phyloP scores from a whole-genome alignment of 2,329 filamentous ascomycete species.

The Colletotrichum sp. region DNA sequence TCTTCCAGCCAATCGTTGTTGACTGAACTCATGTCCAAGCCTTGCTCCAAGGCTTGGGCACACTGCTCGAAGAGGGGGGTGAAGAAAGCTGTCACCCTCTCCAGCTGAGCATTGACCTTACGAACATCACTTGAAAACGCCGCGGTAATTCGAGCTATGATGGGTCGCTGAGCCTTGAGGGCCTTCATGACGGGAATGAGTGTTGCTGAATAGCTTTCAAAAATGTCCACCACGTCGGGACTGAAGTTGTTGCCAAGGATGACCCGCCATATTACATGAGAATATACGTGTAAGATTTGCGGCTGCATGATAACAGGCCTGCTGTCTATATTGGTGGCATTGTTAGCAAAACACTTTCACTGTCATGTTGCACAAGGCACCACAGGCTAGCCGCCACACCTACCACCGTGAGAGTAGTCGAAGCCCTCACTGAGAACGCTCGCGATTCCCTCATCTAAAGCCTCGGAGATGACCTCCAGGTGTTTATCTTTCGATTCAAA shows the following conservation, averaged over 20 bases:
- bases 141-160: conserved; percentile 13
- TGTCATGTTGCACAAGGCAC: background rate
- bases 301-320: conserved; percentile 9
- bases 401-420: background rate
- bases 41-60: background rate
- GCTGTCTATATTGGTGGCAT: background rate
- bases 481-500: background rate
- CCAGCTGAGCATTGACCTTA: background rate
- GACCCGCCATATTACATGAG: conserved; percentile 12
- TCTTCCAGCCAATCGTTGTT: conserved; percentile 10
- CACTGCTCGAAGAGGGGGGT: background rate
- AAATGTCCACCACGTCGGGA: background rate
- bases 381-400: background rate
- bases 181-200: conserved; percentile 10
- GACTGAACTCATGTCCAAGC: background rate
- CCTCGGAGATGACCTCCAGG: conserved; percentile 6
- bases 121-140: conserved; percentile 1
- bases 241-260: background rate
- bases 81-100: background rate
- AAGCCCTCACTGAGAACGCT: background rate
- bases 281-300: conserved; percentile 8
- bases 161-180: conserved; percentile 6
- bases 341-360: background rate
- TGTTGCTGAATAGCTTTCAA: conserved; percentile 5
- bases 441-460: conserved; percentile 5